phyloP scores from a whole-genome alignment of 805 yeast genomes.

The Candida boleticola region DNA sequence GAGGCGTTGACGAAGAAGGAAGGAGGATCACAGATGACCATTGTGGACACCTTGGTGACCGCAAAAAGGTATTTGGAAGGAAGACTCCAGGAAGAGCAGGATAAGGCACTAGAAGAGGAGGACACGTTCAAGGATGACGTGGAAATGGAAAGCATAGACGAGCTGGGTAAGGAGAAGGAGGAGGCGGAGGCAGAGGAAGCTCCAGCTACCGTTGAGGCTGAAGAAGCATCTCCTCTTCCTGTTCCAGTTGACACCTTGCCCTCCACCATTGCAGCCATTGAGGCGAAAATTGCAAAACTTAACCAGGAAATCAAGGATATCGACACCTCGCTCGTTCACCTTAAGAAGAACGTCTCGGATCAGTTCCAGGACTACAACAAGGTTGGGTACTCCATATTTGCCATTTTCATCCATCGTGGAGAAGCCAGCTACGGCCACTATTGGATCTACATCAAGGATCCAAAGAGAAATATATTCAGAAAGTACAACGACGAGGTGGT shows the following conservation, averaged over 20 bases:
- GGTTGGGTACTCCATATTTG: conserved; percentile 80
- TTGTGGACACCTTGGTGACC: conserved; percentile 46
- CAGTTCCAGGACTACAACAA: conserved; percentile 63
- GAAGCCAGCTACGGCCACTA: conserved; percentile 96
- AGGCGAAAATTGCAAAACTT: conserved; percentile 44
- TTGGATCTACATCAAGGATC: conserved; percentile 91
- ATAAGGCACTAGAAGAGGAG: neutral
- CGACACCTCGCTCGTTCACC: conserved; percentile 37
- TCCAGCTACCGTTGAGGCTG: neutral
- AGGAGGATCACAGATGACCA: conserved; percentile 18
- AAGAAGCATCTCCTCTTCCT: neutral
- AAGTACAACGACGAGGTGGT: conserved; percentile 95
- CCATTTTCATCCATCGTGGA: conserved; percentile 92
- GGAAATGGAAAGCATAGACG: neutral
- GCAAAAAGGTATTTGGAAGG: conserved; percentile 56
- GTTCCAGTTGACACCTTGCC: conserved; percentile 24
- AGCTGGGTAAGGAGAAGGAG: neutral
- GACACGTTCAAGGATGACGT: neutral
- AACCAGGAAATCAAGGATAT: conserved; percentile 44
- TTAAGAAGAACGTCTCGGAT: conserved; percentile 49
- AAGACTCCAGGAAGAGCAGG: neutral
- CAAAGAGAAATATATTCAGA: conserved; percentile 63
- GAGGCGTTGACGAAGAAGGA: conserved; percentile 37
- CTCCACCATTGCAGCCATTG: conserved; percentile 48
- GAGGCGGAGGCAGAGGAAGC: neutral